Evolutionary conservation across 805 yeast genomes (phyloP), one percentile per base, ranked within the genome.

Genomic region (Candida arabinofermentans): DNA sequence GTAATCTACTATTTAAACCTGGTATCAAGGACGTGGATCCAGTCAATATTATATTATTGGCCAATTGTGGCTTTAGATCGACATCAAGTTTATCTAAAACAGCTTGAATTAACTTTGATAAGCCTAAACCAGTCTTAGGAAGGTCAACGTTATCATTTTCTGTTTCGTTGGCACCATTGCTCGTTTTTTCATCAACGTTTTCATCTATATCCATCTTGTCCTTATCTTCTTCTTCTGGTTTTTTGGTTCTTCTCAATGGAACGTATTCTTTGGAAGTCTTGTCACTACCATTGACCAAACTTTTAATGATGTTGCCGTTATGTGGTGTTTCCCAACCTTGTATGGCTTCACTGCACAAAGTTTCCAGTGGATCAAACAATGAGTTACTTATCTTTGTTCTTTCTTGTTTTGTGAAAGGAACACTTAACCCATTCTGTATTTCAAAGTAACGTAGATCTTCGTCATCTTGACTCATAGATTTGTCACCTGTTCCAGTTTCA

Each of bases 21-120:
- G 95, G 95, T 16, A 86, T 71, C 43, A 86, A 71, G 7, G 95
- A 82, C 0, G 83, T 72, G 3, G 95, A 86, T 18, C 97, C 97
- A 0, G 95, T 87, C 21, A 90, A 72, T 14, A 90, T 85, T 41
- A 90, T 82, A 57, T 89, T 89, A 63, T 88, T 91, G 0, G 96
- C 96, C 18, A 88, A 70, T 33, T 88, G 84, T 1, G 96, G 84
- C 45, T 95, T 74, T 50, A 86, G 69, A 66, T 86, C 95, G 22
- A 88, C 85, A 62, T 90, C 96, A 36, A 82, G 74, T 42, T 72
- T 67, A 37, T 74, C 72, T 44, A 72, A 68, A 22, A 77, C 76
- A 49, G 72, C 79, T 34, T 75, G 74, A 41, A 77, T 72, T 46
- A 89, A 66, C 43, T 76, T 81, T 2, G 85, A 75, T 13, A 88